Base-by-base conservation (phyloP, 176 grass and related monocot genomes). In the Musa acuminata region DNA sequence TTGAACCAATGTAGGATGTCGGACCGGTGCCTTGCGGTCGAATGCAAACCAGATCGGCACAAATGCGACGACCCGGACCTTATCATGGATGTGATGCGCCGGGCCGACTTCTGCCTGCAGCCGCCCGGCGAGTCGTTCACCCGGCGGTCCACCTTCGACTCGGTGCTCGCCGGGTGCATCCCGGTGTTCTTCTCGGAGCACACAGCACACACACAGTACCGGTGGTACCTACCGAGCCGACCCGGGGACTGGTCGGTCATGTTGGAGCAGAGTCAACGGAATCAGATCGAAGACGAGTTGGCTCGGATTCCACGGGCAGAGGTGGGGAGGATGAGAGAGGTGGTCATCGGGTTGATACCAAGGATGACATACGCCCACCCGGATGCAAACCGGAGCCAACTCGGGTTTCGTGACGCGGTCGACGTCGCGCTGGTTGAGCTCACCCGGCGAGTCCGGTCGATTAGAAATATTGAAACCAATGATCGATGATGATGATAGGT, bases 331-430 rank as follows among this genome's bases (percentile, higher is more conserved):
- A 85, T 81, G 78, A 76, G 78, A 9, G 55, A 85, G 72, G 65
- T 16, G 53, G 83, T 85, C 10, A 81, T 85, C 51, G 22, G 64
- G 19, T 71, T 80, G 78, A 85, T 85, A 53, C 83, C 83, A 2
- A 27, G 23, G n/a, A 27, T 85, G 2, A 72, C 78, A 1, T 85
- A 81, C 13, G 83, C 72, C 6, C 26, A 73, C 65, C 83, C 83
- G 0, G 74, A 53, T 62, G 72, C 83, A 9, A 72, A 11, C 52
- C 78, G 17, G 49, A 54, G 62, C 20, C 71, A 70, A 50, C 29
- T 71, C 19, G 54, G 83, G 12, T 77, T 85, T 48, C 65, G 78
- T 1, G 83, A 81, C 52, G 73, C 83, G 1, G 78, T 85, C 22
- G 83, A 85, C 26, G 78, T 69, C 2, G 78, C 78, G 12, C 73